Base-by-base conservation (phyloP, 257 asterid species). In the Orobanche coerulescens region DNA sequence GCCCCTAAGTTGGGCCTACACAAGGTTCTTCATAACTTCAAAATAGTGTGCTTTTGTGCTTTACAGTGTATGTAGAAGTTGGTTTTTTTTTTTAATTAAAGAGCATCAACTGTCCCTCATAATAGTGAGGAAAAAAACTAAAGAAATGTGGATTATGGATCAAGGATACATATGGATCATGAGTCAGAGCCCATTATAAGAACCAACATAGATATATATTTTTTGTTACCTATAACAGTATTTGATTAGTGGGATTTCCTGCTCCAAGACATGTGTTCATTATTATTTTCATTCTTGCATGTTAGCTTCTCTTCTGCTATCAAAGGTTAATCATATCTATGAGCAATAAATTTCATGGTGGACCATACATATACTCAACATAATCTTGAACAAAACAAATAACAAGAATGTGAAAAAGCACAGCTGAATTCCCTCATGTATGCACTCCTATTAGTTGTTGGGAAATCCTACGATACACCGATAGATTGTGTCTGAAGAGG, bases 1-100 rank as follows among this genome's bases (percentile, higher is more conserved):
- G 64, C 75, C 75, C 71, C 77, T 67, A 72, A 64, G 24, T 58
- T 64, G 75, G 75, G 58, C 82, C 75, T 54, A 68, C 68, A 18
- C 13, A 34, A 26, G 70, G 37, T 58, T 30, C 71, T 61, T 44
- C 12, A 37, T 54, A 23, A 70, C 39, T 64, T 67, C 65, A 56
- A 49, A 56, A 58, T 37, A 50, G 28, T 49, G 49, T 43, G 66
- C 43, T 26, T 42, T 56, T 62, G 67, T 58, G 40, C 43, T 65
- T 40, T 23, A 49, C 30, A 19, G 16, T 55, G 22, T 31, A 75
- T 26, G 13, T 12, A 16, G 14, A 61, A 48, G 15, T 26, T 34
- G 26, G 23, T 36, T 46, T 50, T 43, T 30, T 52, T 39, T 55
- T 56, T 64, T 62, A 72, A 68, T 69, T 56, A 49, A 58, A 72